A percentile compares a stretch with the other conserved stretches of the same genome.
phyloP scores from a whole-genome alignment of 768 basidiomycete genomes.

The Lentinula aciculospora region DNA sequence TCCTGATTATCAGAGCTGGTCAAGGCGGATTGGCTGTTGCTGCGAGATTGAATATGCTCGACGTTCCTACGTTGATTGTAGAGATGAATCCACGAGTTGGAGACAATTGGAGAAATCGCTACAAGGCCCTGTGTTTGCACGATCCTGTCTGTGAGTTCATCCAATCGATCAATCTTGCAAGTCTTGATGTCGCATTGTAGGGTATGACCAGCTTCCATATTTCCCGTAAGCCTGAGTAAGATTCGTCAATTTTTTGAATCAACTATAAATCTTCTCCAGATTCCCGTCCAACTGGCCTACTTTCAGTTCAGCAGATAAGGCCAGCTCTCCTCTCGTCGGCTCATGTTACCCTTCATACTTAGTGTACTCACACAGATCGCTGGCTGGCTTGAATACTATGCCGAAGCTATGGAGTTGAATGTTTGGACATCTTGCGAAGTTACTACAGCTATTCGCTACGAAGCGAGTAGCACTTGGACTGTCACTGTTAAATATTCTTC shows the following conservation, averaged over 20 bases:
- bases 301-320: conserved; percentile 50
- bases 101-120: conserved; percentile 62
- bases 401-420: conserved; percentile 38
- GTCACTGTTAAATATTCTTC: conserved; percentile 25
- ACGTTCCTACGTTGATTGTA: conserved; percentile 45
- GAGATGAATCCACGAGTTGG: conserved; percentile 59
- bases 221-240: conserved; percentile 36
- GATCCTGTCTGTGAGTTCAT: conserved; percentile 51
- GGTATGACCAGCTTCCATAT: conserved; percentile 56
- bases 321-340: conserved; percentile 6
- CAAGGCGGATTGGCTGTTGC: conserved; percentile 65
- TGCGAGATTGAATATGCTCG: conserved; percentile 53
- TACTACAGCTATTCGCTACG: conserved; percentile 26
- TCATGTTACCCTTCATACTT: neutral
- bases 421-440: conserved; percentile 44
- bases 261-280: conserved; percentile 19
- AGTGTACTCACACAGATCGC: conserved; percentile 35
- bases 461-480: conserved; percentile 28
- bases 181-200: conserved; percentile 18
- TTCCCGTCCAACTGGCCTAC: conserved; percentile 60
- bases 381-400: conserved; percentile 65
- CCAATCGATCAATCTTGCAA: neutral
- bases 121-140: conserved; percentile 62
- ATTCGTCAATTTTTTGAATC: neutral
- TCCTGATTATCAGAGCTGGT: conserved; percentile 59